phyloP scores from a whole-genome alignment of 441 rosid genomes.

The Melastoma candidum region DNA sequence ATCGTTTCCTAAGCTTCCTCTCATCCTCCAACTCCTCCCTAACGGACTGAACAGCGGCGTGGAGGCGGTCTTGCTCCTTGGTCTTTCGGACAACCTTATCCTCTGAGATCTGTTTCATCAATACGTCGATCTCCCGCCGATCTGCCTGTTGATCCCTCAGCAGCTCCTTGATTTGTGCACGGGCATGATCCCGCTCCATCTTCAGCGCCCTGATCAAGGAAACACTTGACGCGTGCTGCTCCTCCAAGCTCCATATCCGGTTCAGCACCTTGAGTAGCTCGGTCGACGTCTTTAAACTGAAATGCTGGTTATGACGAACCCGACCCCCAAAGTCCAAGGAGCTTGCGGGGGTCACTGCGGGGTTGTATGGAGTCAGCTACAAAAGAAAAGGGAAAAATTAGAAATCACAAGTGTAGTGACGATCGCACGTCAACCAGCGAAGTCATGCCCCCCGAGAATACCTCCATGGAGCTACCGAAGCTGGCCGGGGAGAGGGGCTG shows the following conservation, averaged over 20 bases:
- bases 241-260: conserved; percentile 87
- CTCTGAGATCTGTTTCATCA: conserved; percentile 78
- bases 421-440: too few relatives aligned
- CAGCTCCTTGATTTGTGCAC: conserved; percentile 61
- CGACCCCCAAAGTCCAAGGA: conserved; percentile 65
- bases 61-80: conserved; percentile 67
- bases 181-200: conserved; percentile 64
- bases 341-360: conserved; percentile 61
- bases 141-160: conserved; percentile 62
- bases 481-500: conserved; percentile 81
- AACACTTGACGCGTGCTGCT: conserved; percentile 65
- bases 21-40: conserved; percentile 85
- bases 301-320: conserved; percentile 44
- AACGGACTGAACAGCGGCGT: conserved; percentile 53
- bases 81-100: conserved; percentile 55
- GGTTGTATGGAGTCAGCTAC: conserved; percentile 77
- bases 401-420: too few relatives aligned
- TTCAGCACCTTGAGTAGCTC: conserved; percentile 88
- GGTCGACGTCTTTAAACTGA: conserved; percentile 77
- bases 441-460: background rate
- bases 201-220: conserved; percentile 62
- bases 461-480: conserved; percentile 17
- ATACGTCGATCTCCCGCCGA: conserved; percentile 55
- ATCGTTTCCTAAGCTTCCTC: conserved; percentile 68
- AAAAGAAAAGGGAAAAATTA: conserved; percentile 1